Base-by-base conservation (phyloP, 2,329 filamentous ascomycete species). In the Dothideomycetes sp. region DNA sequence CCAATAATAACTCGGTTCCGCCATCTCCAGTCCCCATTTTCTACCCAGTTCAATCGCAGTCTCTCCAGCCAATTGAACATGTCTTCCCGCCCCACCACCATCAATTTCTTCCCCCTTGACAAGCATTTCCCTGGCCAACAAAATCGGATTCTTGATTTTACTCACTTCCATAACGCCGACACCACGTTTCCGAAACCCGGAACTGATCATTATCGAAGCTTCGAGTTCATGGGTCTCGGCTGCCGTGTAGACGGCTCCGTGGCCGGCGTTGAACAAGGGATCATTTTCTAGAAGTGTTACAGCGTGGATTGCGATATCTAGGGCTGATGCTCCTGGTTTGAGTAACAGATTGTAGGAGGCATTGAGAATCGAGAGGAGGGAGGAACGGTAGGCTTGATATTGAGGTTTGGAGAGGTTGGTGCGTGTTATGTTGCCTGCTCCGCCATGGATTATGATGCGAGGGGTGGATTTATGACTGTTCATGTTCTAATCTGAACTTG, bases 201-300 rank as follows among this genome's bases (percentile, higher is more conserved):
- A 70, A 2, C 81, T 83, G 0, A 93, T 82, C 86, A 94, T 94
- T 37, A 94, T 75, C 7, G 78, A 84, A 1, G 84, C 84, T 63
- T 94, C 87, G 46, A 94, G 78, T 64, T 94, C 84, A 58, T 88
- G 87, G 47, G 79, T 73, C 13, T 87, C 88, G 49, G 82, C 79
- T 36, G 80, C 76, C 1, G 85, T 94, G 61, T 93, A 94, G 15
- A 94, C 86, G 36, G 86, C 84, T 39, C 88, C 88, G 52, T 78
- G 80, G 6, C 79, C 86, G 43, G 79, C 78, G 64, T 94, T 94
- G 71, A 91, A 94, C 4, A 93, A 73, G 2, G 80, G 72, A 54
- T 87, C 76, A 54, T 93, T 70, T 63, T 94, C 87, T 12, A 94
- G 74, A 18, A 80, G 70, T 1, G 69, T 66, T 9, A 93, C 85